phyloP scores from a whole-genome alignment of 1,284 basidiomycete genomes.

The Sanghuangporus sanghuang region DNA sequence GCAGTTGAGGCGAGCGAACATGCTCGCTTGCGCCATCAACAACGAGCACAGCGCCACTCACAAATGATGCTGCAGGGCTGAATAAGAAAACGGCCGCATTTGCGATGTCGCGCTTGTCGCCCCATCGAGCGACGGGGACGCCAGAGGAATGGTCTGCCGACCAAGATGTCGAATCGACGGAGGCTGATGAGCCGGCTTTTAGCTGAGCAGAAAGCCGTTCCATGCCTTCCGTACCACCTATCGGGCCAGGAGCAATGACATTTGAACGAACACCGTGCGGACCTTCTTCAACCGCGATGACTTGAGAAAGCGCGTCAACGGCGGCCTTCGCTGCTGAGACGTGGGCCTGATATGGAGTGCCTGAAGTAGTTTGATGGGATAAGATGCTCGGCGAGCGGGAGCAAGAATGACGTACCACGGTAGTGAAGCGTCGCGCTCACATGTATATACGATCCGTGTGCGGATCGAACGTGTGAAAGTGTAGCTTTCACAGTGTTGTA shows the following conservation, averaged over 20 bases:
- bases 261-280: constrained; percentile 93
- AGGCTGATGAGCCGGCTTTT: constrained; percentile 19
- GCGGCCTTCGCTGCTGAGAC: constrained; percentile 95
- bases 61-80: constrained; percentile 79
- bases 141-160: not conserved
- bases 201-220: constrained; percentile 54
- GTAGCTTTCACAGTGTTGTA: constrained; percentile 96
- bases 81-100: constrained; percentile 85
- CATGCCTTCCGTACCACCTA: constrained; percentile 83
- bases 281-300: constrained; percentile 90
- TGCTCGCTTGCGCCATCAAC: constrained; percentile 68
- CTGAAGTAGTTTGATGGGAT: constrained; percentile 31
- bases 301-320: constrained; percentile 82
- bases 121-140: constrained; percentile 61
- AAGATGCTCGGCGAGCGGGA: constrained; percentile 1
- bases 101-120: constrained; percentile 71
- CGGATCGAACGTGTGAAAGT: constrained; percentile 61
- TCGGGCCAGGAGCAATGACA: constrained; percentile 87
- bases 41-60: constrained; percentile 69
- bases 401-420: constrained; percentile 44
- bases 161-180: not conserved
- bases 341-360: constrained; percentile 87
- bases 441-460: constrained; percentile 84
- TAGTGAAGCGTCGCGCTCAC: constrained; percentile 92
- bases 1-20: constrained; percentile 42